Base-by-base conservation (phyloP, 2,329 filamentous ascomycete genomes). In the Xylogone sp. region DNA sequence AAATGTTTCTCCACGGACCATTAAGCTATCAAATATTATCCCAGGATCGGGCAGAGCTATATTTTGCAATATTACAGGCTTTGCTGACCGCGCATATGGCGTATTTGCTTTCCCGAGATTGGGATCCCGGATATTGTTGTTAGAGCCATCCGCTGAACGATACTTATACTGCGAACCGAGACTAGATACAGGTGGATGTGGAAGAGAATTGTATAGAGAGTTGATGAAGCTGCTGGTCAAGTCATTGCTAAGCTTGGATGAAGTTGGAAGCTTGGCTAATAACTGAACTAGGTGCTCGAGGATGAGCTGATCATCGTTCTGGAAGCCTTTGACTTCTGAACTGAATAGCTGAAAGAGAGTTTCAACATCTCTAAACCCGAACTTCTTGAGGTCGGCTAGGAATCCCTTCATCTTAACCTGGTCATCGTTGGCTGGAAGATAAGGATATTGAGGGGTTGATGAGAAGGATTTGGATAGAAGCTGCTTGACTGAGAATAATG, bases 271-370 rank as follows among this genome's bases (percentile, higher is more conserved):
- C 45, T 63, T 63, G 42, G 62, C 54, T n/a, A 68, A 48, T 8
- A 63, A 52, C 13, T 55, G 50, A 54, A 90, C 89, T 4, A 86
- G 76, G 7, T 81, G 75, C 67, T 90, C 87, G 82, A 90, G 88
- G 43, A 90, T 73, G 75, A 89, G 87, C 1, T 84, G 87, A 70
- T 87, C 88, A 71, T 93, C 89, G 60, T 93, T 84, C 4, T 82
- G 69, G 10, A 78, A 76, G 1, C 86, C 84, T 59, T 81, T 84
- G 27, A 84, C 67, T 68, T 88, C 84, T 54, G 72, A 75, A 50
- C 79, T 77, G 52, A 89, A 71, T 34, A 90, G 69, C 4, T 79
- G 74, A 43, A 79, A 67, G 18, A 90, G 70, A 0, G 86, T 88
- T 60, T 79, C 78, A 43, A 87, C 64, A 62, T 68, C 55, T 55